Evolutionary conservation across 2,329 filamentous ascomycete genomes (phyloP).

Genomic region (Aspergillus eucalypticola): DNA sequence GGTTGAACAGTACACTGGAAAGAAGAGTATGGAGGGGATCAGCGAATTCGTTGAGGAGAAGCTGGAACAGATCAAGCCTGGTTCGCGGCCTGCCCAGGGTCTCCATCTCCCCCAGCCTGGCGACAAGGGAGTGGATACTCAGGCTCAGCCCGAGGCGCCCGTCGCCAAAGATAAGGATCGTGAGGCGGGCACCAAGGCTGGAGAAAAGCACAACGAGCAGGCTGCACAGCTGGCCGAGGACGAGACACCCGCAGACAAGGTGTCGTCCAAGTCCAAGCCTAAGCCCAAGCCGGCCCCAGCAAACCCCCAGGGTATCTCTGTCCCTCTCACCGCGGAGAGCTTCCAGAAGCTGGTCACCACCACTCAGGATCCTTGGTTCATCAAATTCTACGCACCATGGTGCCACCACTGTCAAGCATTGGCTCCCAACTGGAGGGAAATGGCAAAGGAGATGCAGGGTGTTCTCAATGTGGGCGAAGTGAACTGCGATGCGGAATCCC

Average conservation of each 20-base stretch:
- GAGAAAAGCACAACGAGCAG: conserved; percentile 46
- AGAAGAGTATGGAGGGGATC: conserved; percentile 66
- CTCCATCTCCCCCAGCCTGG: conserved; percentile 71
- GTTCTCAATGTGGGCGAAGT: conserved; percentile 92
- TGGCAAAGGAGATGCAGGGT: conserved; percentile 88
- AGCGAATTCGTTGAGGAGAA: conserved; percentile 72
- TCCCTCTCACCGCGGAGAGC: conserved; percentile 75
- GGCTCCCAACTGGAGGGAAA: conserved; percentile 83
- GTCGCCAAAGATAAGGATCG: conserved; percentile 47
- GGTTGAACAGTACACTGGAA: conserved; percentile 64
- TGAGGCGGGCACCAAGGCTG: conserved; percentile 40
- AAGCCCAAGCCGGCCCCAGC: conserved; percentile 56
- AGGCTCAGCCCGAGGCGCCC: conserved; percentile 39
- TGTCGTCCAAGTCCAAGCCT: conserved; percentile 49
- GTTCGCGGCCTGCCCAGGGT: conserved; percentile 69
- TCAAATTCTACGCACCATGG: conserved; percentile 99
- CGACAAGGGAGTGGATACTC: conserved; percentile 53
- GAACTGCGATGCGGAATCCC: conserved; percentile 82
- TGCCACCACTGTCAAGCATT: conserved; percentile 93
- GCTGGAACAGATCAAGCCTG: conserved; percentile 76
- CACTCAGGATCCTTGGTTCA: conserved; percentile 90
- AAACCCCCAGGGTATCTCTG: conserved; percentile 74
- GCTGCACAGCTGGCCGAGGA: conserved; percentile 27
- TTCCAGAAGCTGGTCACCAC: conserved; percentile 85
- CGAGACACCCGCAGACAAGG: conserved; percentile 33